Percentiles rank a stretch among this genome's conserved stretches.
phyloP scores from a whole-genome alignment of 306 rosid genomes.

The Abrus precatorius region DNA sequence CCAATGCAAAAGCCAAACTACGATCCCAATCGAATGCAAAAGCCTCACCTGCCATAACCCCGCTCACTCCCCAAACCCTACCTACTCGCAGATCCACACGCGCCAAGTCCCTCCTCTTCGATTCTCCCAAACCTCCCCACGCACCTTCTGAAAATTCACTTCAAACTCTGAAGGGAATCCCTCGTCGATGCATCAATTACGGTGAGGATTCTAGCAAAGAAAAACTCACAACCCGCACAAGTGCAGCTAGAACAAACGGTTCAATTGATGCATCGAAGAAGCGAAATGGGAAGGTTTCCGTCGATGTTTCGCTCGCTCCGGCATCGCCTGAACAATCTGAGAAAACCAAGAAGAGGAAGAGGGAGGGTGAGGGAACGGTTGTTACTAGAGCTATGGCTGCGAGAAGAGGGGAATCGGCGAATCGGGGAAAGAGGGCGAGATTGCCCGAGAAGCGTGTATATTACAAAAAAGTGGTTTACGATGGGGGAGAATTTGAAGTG shows the following conservation, averaged over 20 bases:
- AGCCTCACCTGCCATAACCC: conserved; percentile 50
- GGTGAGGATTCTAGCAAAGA: conserved; percentile 3
- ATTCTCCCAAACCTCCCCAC: conserved; percentile 32
- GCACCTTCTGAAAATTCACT: neutral
- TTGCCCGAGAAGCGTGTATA: conserved; percentile 55
- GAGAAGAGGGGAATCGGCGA: conserved; percentile 42
- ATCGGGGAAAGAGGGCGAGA: conserved; percentile 17
- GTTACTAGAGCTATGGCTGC: conserved; percentile 61
- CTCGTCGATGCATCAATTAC: conserved; percentile 41
- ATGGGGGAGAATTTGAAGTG: conserved; percentile 85
- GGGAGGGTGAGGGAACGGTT: conserved; percentile 45
- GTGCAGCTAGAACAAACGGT: neutral
- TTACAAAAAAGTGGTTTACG: conserved; percentile 79
- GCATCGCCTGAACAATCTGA: conserved; percentile 68
- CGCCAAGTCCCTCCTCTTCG: conserved; percentile 47
- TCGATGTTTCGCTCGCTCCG: conserved; percentile 52
- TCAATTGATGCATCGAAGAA: conserved; percentile 4
- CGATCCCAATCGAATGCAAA: conserved; percentile 43
- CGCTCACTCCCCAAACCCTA: conserved; percentile 62
- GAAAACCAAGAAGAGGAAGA: conserved; percentile 66
- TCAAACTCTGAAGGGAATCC: conserved; percentile 23
- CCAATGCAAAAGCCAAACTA: conserved; percentile 51
- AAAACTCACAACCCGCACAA: neutral
- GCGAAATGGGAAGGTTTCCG: conserved; percentile 39
- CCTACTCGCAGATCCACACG: conserved; percentile 72